Conservation (phyloP, 176 grass and related monocot species). For the Oryza longistaminata region DNA sequence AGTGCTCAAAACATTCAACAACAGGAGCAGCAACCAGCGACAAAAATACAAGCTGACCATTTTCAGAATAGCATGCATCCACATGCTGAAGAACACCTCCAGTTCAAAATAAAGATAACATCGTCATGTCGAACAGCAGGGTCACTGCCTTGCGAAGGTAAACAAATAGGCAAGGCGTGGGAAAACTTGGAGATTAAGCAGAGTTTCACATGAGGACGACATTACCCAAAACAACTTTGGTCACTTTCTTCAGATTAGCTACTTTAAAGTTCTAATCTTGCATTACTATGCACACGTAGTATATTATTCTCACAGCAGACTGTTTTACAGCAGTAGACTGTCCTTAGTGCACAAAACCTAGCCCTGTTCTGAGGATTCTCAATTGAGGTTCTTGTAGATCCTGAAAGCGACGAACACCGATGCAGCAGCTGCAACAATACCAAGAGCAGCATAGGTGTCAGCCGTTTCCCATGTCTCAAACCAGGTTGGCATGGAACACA, state of each 20-base stretch:
- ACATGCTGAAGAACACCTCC: constrained; percentile 15
- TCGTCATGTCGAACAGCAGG: constrained; percentile 1
- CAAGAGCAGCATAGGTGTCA: constrained; percentile 81
- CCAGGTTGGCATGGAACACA: constrained; percentile 73
- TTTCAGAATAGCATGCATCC: not conserved
- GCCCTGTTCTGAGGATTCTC: not conserved
- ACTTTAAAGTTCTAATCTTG: constrained; percentile 35
- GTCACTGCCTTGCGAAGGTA: constrained; percentile 9
- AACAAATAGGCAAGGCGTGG: constrained; percentile 9
- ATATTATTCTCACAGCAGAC: constrained; percentile 44
- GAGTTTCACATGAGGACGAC: constrained; percentile 20
- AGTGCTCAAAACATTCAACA: not conserved
- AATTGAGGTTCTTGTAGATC: constrained; percentile 70
- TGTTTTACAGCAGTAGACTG: constrained; percentile 33
- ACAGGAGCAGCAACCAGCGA: not conserved
- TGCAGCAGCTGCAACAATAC: constrained; percentile 66
- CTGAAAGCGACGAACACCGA: constrained; percentile 72
- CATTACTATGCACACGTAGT: constrained; percentile 46
- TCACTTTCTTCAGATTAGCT: constrained; percentile 32
- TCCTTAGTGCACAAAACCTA: not conserved
- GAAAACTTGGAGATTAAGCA: constrained; percentile 12
- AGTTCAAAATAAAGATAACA: constrained; percentile 24
- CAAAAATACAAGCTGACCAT: not conserved
- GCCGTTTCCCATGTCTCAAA: constrained; percentile 85
- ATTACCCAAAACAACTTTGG: constrained; percentile 23